A percentile compares a stretch with the other conserved stretches of the same genome.
These are phyloP conservation scores for Diaporthe caulivora DNA, from an alignment of 2,329 filamentous ascomycete species.

Conservation along the genomic window DNA sequence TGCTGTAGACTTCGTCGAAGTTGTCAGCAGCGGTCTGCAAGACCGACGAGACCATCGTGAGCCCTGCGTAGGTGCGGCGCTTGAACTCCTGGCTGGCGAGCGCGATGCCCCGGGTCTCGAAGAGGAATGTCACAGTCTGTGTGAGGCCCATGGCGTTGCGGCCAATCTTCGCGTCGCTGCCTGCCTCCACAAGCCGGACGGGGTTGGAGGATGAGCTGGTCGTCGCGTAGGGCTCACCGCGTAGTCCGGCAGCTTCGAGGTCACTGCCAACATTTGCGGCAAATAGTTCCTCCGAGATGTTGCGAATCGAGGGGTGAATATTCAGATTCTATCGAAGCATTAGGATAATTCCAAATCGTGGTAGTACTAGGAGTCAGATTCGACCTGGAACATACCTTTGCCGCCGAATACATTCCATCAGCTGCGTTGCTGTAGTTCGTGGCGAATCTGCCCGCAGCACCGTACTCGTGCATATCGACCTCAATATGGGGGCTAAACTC, in stretches of 20 bases:
- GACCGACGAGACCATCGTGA: conserved; percentile 3
- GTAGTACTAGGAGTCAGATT: no score
- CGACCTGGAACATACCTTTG: background rate
- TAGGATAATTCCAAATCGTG: background rate
- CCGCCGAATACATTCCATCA: conserved; percentile 11
- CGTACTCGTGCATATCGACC: conserved; percentile 13
- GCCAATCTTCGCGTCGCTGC: background rate
- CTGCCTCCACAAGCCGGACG: conserved; percentile 2
- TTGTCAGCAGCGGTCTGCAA: conserved; percentile 8
- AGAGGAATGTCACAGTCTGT: background rate
- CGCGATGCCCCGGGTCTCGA: conserved; percentile 2
- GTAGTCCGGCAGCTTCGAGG: background rate
- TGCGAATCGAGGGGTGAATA: conserved; percentile 1
- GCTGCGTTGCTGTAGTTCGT: conserved; percentile 19
- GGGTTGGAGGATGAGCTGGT: conserved; percentile 4
- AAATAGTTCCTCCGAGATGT: conserved; percentile 1
- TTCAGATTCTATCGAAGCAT: background rate
- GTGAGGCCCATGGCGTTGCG: conserved; percentile 6
- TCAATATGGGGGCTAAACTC: background rate
- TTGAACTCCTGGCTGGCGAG: conserved; percentile 19
- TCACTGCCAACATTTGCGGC: background rate
- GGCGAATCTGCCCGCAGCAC: background rate
- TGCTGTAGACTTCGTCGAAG: background rate
- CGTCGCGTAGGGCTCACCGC: conserved; percentile 8
- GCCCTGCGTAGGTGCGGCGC: conserved; percentile 9